Base-by-base conservation (phyloP, 2,329 filamentous ascomycete genomes). In the Plectosphaerella plurivora region DNA sequence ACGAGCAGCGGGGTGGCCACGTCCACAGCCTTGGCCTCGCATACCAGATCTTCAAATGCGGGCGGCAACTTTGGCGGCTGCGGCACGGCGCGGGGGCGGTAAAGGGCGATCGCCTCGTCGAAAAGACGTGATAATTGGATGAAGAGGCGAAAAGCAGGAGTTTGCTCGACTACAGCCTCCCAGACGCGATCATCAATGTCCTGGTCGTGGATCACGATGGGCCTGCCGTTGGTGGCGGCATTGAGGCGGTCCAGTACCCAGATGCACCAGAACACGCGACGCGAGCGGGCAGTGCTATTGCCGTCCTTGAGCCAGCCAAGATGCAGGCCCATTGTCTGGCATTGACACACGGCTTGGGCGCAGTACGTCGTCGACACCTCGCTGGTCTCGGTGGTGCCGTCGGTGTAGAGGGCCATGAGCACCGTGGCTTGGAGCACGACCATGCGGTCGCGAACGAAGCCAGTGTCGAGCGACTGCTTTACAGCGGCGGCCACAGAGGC, bases 311-410 rank as follows among this genome's bases (percentile, higher is more conserved):
- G 60, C 51, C 60, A 61, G 20, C 59, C 57, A 5, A 61, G 53
- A 36, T 62, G 60, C 16, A 62, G 60, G 1, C 59, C 60, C 22
- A 62, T 53, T 2, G 58, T 61, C 45, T 59, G 60, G n/a, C 59
- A 55, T 22, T 60, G 56, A 9, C 53, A 59, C 5, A 62, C 55
- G 10, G 59, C 57, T 49, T 62, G 60, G 7, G 59, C 59, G 14
- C 58, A 56, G 47, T 59, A 59, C 28, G 53, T 46, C 20, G 50
- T 51, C 9, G 57, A 59, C 8, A 59, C 35, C 48, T 57, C 53
- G 47, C 57, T 54, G 39, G 54, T 53, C 9, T 51, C 50, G 20
- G 55, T 44, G 20, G 51, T 55, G 28, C 28, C 28, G 37, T 57
- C 57, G 11, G 53, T 48, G 48, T 59, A 57, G 50, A 59, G 56